phyloP scores from a whole-genome alignment of 2,329 filamentous ascomycete species.

The Xenoacremonium recifei region DNA sequence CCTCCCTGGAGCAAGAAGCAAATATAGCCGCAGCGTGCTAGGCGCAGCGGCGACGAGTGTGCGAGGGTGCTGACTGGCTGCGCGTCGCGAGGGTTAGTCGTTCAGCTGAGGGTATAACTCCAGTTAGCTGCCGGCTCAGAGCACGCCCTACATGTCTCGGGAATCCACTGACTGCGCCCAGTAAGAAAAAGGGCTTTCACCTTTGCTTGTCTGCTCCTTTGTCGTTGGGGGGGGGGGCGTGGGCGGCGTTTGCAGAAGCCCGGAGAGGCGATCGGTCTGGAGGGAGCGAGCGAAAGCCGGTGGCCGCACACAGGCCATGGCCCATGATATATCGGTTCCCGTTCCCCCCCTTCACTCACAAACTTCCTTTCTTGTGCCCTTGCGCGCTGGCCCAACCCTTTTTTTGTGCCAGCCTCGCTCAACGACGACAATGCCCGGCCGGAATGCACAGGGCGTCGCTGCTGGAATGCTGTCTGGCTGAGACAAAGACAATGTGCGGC shows the following conservation, averaged over 20 bases:
- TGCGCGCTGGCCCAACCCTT: neutral
- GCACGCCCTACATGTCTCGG: constrained; percentile 26
- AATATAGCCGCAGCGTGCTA: too few species aligned
- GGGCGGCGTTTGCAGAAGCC: constrained; percentile 17
- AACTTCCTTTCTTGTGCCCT: neutral
- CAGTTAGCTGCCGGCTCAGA: too few species aligned
- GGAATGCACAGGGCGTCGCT: constrained; percentile 27
- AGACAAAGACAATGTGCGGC: constrained; percentile 36
- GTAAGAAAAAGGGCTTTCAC: too few species aligned
- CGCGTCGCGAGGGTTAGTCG: too few species aligned
- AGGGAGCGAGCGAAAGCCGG: neutral
- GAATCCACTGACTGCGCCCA: constrained; percentile 12
- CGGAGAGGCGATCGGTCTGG: neutral
- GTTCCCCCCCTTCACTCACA: neutral
- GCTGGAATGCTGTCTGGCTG: constrained; percentile 34
- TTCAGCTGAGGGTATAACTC: too few species aligned
- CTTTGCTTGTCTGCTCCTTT: constrained; percentile 16
- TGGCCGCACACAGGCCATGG: constrained; percentile 10
- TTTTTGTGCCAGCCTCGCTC: constrained; percentile 27
- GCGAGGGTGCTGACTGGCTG: too few species aligned
- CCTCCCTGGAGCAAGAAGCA: too few species aligned
- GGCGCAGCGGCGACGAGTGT: too few species aligned
- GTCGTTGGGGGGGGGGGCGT: too few species aligned
- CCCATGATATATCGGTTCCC: constrained; percentile 11
- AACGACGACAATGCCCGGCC: constrained; percentile 33